Evolutionary conservation across 257 asterid species (phyloP), one percentile per base, ranked within the genome.

Genomic region (Solanum piurae): DNA sequence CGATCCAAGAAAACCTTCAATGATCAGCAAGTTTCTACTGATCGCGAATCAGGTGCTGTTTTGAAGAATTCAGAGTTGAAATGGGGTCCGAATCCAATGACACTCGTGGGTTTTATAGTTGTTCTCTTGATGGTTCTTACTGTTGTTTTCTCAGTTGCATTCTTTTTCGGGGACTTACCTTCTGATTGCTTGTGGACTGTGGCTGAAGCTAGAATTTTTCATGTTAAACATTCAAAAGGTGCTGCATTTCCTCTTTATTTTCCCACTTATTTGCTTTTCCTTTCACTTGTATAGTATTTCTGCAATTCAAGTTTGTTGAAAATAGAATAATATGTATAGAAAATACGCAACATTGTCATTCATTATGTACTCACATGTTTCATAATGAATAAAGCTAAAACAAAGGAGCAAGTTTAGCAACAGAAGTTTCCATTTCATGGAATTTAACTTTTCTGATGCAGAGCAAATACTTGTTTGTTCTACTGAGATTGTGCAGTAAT

Each of bases 101-200:
- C 91, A 80, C 83, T 92, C 83, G 86, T 87, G 92, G 95, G 92
- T 31, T 62, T 91, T 21, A 87, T 92, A 6, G 44, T 93, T 4
- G 90, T 87, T 72, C 13, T 86, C 42, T 90, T 93, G 87, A 90
- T 96, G 95, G 91, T 91, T 34, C 90, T 92, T 84, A 93, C 95
- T 21, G 92, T 93, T 86, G 52, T 95, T 90, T 91, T 95, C 89
- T 92, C 95, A 7, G 34, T 92, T 11, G 86, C 92, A 25, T 92
- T 89, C 2, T 87, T 94, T 83, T 66, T 92, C 3, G 90, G 88
- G 87, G 91, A 92, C 91, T 93, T 91, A 7, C 91, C 94, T 87
- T 86, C 92, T 29, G 91, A 93, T 89, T 82, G 72, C 18, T 85
- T 92, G 38, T 91, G 94, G 95, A 88, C 93, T 27, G 88, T 88